Conservation (phyloP, 2,329 filamentous ascomycete species). For the Ceratocystis ficicola region DNA sequence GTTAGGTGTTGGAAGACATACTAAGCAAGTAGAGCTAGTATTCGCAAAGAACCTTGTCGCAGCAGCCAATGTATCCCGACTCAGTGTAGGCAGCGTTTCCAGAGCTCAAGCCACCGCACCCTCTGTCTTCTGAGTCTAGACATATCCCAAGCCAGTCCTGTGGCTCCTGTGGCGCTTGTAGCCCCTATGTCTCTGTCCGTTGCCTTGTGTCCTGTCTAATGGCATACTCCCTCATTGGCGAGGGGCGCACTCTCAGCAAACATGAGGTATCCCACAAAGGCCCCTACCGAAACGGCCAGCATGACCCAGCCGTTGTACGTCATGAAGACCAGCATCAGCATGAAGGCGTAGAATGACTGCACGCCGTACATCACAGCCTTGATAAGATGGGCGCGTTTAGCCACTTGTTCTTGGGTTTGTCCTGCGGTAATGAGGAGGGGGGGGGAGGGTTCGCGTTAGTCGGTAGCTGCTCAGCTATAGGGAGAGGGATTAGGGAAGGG, state of each 20-base stretch:
- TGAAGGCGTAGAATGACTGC: slow-evolving; percentile 97
- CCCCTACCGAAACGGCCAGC: slow-evolving; percentile 77
- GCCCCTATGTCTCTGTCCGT: background rate
- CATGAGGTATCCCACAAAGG: slow-evolving; percentile 73
- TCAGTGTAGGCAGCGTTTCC: background rate
- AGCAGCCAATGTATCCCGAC: background rate
- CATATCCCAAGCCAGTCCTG: background rate
- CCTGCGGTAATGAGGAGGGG: slow-evolving; percentile 44
- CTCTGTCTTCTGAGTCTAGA: slow-evolving; percentile 1
- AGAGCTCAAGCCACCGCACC: background rate
- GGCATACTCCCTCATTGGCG: slow-evolving; percentile 81
- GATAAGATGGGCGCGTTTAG: slow-evolving; percentile 59
- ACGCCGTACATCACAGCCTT: slow-evolving; percentile 77
- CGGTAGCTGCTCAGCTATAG: background rate
- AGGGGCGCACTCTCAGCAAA: slow-evolving; percentile 62
- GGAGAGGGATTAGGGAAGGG: background rate
- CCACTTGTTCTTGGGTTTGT: slow-evolving; percentile 49
- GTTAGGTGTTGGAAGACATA: background rate
- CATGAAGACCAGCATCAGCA: slow-evolving; percentile 99
- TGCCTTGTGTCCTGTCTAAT: slow-evolving; percentile 39
- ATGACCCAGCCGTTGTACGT: slow-evolving; percentile 99
- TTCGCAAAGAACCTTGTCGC: background rate
- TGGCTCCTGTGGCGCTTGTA: background rate
- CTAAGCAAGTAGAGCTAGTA: background rate
- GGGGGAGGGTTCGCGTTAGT: background rate